Evolutionary conservation across 2,329 filamentous ascomycete genomes (phyloP).

Genomic region (Aspergillus sojae): DNA sequence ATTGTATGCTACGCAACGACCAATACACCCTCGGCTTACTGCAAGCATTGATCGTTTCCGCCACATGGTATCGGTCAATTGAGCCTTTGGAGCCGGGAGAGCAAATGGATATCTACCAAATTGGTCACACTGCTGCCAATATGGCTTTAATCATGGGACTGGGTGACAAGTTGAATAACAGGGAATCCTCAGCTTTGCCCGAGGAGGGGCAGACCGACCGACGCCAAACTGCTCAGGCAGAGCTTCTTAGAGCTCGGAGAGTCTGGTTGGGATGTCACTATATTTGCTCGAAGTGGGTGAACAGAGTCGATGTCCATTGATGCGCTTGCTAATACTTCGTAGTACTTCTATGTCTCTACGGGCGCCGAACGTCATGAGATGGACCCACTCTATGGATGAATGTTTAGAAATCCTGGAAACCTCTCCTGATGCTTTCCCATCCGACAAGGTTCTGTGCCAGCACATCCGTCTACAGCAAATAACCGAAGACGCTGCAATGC

Average conservation of each 20-base stretch:
- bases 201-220: neutral
- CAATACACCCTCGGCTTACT: conserved; percentile 15
- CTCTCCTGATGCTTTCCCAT: neutral
- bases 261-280: neutral
- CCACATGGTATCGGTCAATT: conserved; percentile 14
- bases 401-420: conserved; percentile 1
- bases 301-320: rapidly evolving
- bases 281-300: neutral
- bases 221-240: neutral
- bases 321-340: neutral
- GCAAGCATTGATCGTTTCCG: conserved; percentile 13
- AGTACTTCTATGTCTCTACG: conserved; percentile 7
- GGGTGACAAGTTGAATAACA: neutral
- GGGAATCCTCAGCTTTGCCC: neutral
- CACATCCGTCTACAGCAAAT: neutral
- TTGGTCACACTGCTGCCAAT: conserved; percentile 8
- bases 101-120: conserved; percentile 13
- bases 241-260: neutral
- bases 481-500: neutral
- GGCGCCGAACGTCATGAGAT: conserved; percentile 8
- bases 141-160: conserved; percentile 12
- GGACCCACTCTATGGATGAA: conserved; percentile 7
- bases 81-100: conserved; percentile 10
- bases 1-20: conserved; percentile 12
- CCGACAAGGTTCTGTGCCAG: neutral